Percentiles rank a stretch among this genome's conserved stretches.
Conservation (phyloP, 345 rosid genomes). For the Rhizophora mangle region DNA sequence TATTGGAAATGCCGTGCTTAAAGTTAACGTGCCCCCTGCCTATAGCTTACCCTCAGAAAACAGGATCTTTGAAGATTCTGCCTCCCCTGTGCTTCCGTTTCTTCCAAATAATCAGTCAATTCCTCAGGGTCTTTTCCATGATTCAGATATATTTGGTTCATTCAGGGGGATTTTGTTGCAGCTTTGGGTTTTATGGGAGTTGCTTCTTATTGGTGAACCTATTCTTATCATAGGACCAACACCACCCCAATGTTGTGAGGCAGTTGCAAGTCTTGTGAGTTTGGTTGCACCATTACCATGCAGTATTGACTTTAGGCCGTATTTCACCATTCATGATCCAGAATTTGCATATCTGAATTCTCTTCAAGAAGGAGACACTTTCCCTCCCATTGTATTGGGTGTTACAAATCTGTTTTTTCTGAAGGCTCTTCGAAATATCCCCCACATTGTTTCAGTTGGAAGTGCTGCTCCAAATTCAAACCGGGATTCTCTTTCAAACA, state of each 20-base stretch:
- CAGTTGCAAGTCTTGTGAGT: constrained; percentile 94
- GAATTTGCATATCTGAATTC: constrained; percentile 67
- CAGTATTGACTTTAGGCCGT: constrained; percentile 95
- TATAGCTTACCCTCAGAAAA: constrained; percentile 74
- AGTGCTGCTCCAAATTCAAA: constrained; percentile 62
- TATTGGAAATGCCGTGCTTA: constrained; percentile 85
- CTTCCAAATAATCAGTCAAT: constrained; percentile 88
- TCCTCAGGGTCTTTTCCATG: constrained; percentile 97
- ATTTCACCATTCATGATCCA: constrained; percentile 95
- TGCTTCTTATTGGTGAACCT: constrained; percentile 89
- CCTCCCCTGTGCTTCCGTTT: constrained; percentile 84
- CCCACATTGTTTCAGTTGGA: constrained; percentile 93
- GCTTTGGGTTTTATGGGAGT: constrained; percentile 94
- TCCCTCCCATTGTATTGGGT: constrained; percentile 92
- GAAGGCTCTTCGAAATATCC: constrained; percentile 75
- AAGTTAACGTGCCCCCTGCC: constrained; percentile 88
- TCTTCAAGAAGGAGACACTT: constrained; percentile 69
- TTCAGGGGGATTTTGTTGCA: constrained; percentile 79
- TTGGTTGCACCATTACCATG: constrained; percentile 81
- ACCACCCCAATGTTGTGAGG: constrained; percentile 95
- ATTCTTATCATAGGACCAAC: constrained; percentile 90
- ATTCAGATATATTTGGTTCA: constrained; percentile 82
- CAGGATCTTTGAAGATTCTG: constrained; percentile 65
- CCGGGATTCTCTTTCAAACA: constrained; percentile 48
- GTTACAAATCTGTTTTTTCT: constrained; percentile 96